Conservation (phyloP, 305 asterid genomes). For the Plantago coronopus region DNA sequence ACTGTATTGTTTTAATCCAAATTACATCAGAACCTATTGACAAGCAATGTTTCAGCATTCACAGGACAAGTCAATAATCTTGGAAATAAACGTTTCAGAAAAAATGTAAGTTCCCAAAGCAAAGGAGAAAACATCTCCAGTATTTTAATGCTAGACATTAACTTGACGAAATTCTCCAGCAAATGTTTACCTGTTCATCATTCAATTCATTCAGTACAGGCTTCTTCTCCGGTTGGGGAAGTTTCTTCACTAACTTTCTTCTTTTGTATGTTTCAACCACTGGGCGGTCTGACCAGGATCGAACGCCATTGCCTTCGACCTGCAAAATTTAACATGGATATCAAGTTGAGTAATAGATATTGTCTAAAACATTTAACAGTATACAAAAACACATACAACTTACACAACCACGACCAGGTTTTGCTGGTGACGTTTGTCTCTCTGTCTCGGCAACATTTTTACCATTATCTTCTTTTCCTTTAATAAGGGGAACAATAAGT, state of each 20-base stretch:
- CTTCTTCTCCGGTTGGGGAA: constrained; percentile 45
- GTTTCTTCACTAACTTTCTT: constrained; percentile 42
- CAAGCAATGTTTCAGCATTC: too few relatives aligned
- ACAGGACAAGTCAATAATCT: neutral
- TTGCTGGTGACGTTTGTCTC: constrained; percentile 39
- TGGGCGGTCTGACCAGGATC: constrained; percentile 38
- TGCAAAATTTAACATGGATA: constrained; percentile 45
- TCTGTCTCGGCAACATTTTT: constrained; percentile 28
- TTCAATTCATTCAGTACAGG: constrained; percentile 49
- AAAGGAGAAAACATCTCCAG: too few relatives aligned
- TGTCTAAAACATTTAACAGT: constrained; percentile 37
- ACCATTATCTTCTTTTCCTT: constrained; percentile 48
- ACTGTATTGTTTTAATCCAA: neutral
- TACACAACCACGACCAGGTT: constrained; percentile 94
- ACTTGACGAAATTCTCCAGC: constrained; percentile 5
- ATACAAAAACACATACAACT: constrained; percentile 95
- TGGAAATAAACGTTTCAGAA: neutral
- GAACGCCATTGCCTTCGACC: constrained; percentile 80
- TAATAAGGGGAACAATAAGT: constrained; percentile 26
- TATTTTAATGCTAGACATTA: neutral
- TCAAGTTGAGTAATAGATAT: constrained; percentile 50
- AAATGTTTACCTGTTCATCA: constrained; percentile 68
- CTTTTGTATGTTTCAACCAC: constrained; percentile 37
- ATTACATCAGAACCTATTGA: neutral
- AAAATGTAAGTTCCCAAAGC: neutral